Percentiles rank a stretch among this genome's conserved stretches.
Evolutionary conservation across 2,329 filamentous ascomycete species (phyloP).

Genomic region (Monilinia aucupariae): DNA sequence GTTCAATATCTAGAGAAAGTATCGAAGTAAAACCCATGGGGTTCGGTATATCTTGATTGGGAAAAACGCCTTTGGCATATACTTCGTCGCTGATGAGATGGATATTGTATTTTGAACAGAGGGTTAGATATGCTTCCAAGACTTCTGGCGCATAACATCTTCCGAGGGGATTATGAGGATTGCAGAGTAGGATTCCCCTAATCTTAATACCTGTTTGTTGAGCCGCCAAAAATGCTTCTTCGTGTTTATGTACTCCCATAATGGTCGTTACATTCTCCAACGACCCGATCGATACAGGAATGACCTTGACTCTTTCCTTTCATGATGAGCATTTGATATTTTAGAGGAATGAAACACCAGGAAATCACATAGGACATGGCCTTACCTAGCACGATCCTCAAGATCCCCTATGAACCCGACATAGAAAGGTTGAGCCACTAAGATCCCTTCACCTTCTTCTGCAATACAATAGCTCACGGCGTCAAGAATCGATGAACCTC

Average conservation of each 20-base stretch:
- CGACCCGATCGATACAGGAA: background rate
- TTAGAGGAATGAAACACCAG: background rate
- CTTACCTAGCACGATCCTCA: conserved; percentile 30
- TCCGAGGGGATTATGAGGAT: conserved; percentile 34
- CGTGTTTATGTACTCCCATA: conserved; percentile 35
- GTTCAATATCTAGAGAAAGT: conserved; percentile 41
- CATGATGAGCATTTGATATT: background rate
- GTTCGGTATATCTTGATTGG: conserved; percentile 30
- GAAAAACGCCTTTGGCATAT: conserved; percentile 43
- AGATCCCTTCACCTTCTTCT: conserved; percentile 41
- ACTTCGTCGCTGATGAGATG: conserved; percentile 46
- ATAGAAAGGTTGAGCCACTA: conserved; percentile 44
- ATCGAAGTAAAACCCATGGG: conserved; percentile 45
- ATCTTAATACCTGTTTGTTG: conserved; percentile 28
- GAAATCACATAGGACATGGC: background rate
- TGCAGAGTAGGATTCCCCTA: conserved; percentile 39
- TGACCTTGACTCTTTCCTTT: background rate
- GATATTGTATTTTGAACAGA: conserved; percentile 41
- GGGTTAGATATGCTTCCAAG: conserved; percentile 33
- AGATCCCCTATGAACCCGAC: conserved; percentile 44
- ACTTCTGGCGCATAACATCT: conserved; percentile 24
- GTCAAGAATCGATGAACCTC: conserved; percentile 33
- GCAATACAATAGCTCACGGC: conserved; percentile 40
- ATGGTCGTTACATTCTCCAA: conserved; percentile 38
- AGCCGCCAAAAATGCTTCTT: conserved; percentile 36